Percentiles rank a stretch among this genome's conserved stretches.
Evolutionary conservation across 2,329 filamentous ascomycete species (phyloP).

Genomic region (Emericellopsis atlantica): DNA sequence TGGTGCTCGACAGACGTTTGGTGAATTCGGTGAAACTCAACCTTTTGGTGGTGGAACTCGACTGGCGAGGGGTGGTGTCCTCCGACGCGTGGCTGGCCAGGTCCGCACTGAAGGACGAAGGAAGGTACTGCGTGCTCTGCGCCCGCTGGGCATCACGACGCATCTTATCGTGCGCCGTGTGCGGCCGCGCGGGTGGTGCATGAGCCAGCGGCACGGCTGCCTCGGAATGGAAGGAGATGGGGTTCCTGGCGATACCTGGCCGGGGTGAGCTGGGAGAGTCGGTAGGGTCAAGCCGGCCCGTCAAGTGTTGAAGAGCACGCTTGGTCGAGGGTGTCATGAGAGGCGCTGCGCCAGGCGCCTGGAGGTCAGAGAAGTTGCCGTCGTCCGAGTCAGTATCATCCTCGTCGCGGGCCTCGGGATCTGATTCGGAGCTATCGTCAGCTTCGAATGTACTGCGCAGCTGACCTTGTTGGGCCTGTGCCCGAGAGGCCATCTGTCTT

Average conservation of each 20-base stretch:
- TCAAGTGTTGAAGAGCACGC: conserved; percentile 36
- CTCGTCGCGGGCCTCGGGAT: conserved; percentile 25
- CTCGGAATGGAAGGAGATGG: conserved; percentile 18
- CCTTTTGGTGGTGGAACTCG: conserved; percentile 40
- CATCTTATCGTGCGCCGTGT: conserved; percentile 37
- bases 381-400: conserved; percentile 23
- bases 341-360: conserved; percentile 10
- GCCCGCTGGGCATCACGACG: conserved; percentile 31
- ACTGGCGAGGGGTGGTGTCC: conserved; percentile 25
- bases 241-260: conserved; percentile 15
- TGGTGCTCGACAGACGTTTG: conserved; percentile 47
- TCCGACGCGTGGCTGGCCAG: background rate
- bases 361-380: conserved; percentile 2
- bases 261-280: conserved; percentile 18
- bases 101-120: conserved; percentile 1
- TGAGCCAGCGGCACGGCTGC: conserved; percentile 6
- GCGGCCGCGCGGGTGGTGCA: conserved; percentile 28
- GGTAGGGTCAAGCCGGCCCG: conserved; percentile 25
- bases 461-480: conserved; percentile 16
- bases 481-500: conserved; percentile 16
- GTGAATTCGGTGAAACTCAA: conserved; percentile 50
- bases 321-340: conserved; percentile 33
- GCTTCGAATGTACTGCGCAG: conserved; percentile 38
- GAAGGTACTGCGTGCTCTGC: conserved; percentile 34
- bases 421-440: conserved; percentile 30